A percentile compares a stretch with the other conserved stretches of the same genome.
These are phyloP conservation scores for Decorospora gaudefroyi DNA, from an alignment of 2,329 filamentous ascomycete genomes.

Conservation along the genomic window DNA sequence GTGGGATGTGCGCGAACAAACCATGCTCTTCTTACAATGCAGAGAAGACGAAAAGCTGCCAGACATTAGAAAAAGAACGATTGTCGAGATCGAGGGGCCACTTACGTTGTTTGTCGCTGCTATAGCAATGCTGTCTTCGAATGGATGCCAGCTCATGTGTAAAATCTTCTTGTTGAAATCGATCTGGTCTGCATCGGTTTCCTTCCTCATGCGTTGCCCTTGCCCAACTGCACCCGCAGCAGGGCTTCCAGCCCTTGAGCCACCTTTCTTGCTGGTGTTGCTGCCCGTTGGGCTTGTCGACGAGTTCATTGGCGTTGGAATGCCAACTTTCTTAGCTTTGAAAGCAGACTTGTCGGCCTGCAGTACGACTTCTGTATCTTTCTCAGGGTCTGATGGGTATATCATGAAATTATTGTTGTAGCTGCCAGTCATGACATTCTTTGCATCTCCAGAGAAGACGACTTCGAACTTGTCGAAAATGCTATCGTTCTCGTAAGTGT, in stretches of 20 bases:
- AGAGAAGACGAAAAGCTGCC: constrained; percentile 61
- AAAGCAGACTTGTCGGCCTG: constrained; percentile 99
- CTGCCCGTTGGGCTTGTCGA: constrained; percentile 73
- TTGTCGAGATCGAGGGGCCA: constrained; percentile 19
- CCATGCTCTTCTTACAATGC: constrained; percentile 53
- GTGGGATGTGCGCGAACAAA: constrained; percentile 30
- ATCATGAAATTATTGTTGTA: constrained; percentile 99
- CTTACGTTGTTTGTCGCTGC: constrained; percentile 99
- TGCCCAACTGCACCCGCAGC: constrained; percentile 71
- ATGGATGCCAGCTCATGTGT: constrained; percentile 99
- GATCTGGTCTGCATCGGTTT: constrained; percentile 98
- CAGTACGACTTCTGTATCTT: constrained; percentile 94
- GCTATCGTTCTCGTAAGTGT: constrained; percentile 98
- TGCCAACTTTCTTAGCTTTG: constrained; percentile 99
- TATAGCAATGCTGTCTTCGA: constrained; percentile 99
- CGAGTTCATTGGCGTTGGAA: constrained; percentile 93
- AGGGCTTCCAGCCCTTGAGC: constrained; percentile 85
- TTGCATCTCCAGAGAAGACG: constrained; percentile 95
- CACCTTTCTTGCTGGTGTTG: constrained; percentile 76
- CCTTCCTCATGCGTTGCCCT: constrained; percentile 95
- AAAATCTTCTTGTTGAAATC: constrained; percentile 99
- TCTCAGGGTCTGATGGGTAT: constrained; percentile 92
- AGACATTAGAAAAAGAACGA: constrained; percentile 10
- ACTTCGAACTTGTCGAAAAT: constrained; percentile 99
- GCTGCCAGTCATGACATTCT: constrained; percentile 99